Evolutionary conservation across 164 flowering plant genomes (phyloP).

Genomic region (Vitis riparia): DNA sequence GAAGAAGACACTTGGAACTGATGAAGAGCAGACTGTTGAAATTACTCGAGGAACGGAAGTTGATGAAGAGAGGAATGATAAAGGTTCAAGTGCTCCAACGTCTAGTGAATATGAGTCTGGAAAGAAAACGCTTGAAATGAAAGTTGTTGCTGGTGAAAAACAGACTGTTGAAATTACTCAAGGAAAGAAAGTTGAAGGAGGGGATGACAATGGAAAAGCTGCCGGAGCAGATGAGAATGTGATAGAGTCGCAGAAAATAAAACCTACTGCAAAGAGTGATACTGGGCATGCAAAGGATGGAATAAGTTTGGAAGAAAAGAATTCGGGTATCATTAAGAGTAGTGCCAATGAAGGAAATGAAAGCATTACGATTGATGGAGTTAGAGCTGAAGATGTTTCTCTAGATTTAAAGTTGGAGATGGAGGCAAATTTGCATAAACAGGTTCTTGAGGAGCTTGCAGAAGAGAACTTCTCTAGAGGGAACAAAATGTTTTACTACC

Average conservation of each 20-base stretch:
- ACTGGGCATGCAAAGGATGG: conserved; percentile 10
- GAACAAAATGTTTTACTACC: conserved; percentile 67
- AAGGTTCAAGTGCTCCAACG: conserved; percentile 25
- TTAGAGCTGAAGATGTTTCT: conserved; percentile 16
- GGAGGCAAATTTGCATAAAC: conserved; percentile 41
- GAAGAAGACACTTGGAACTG: background rate
- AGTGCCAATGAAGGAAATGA: conserved; percentile 14
- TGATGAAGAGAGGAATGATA: conserved; percentile 23
- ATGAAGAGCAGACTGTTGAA: too few relatives aligned
- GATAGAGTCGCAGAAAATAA: conserved; percentile 9
- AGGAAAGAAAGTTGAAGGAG: conserved; percentile 20
- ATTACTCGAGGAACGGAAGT: too few relatives aligned
- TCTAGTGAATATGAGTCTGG: conserved; percentile 22
- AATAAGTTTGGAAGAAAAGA: background rate
- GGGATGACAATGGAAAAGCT: conserved; percentile 8
- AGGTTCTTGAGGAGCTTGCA: conserved; percentile 61
- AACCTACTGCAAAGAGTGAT: conserved; percentile 7
- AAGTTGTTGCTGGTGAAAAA: conserved; percentile 24
- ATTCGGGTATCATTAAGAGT: background rate
- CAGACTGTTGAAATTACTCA: conserved; percentile 14
- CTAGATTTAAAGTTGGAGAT: conserved; percentile 38
- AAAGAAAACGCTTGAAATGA: conserved; percentile 27
- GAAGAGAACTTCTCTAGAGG: conserved; percentile 52
- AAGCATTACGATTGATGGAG: conserved; percentile 15
- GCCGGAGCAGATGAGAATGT: conserved; percentile 15